Conservation (phyloP, 106 monocot genomes). For the Amphibolis antarctica region DNA sequence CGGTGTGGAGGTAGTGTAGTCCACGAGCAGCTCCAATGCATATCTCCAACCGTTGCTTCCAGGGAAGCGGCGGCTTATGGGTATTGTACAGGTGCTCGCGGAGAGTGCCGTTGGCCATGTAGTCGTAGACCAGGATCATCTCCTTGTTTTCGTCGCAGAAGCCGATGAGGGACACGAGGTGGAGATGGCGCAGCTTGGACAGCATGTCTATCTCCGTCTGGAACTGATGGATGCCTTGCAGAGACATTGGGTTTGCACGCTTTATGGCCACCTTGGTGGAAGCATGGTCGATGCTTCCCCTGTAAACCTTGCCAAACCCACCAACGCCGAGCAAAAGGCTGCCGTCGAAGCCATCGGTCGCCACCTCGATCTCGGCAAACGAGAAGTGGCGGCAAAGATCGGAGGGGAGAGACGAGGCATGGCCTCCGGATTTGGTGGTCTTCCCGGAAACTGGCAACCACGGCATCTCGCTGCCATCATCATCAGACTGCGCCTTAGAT, state of each 20-base stretch:
- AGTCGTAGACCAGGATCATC: conserved; percentile 24
- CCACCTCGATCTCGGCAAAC: conserved; percentile 53
- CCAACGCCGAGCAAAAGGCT: conserved; percentile 65
- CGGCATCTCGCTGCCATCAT: too few relatives aligned
- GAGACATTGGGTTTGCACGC: conserved; percentile 8
- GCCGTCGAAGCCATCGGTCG: conserved; percentile 62
- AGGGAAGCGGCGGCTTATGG: conserved; percentile 8
- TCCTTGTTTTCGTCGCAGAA: conserved; percentile 20
- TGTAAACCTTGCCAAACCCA: conserved; percentile 83
- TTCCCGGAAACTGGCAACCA: conserved; percentile 65
- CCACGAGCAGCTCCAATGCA: conserved; percentile 17
- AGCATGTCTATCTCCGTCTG: conserved; percentile 20
- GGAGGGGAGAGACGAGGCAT: conserved; percentile 48
- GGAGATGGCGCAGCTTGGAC: conserved; percentile 18
- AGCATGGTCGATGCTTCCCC: conserved; percentile 12
- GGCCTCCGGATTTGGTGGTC: conserved; percentile 62
- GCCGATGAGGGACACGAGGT: conserved; percentile 21
- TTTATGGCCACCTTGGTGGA: conserved; percentile 12
- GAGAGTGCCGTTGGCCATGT: conserved; percentile 17
- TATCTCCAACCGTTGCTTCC: conserved; percentile 22
- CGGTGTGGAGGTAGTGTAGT: conserved; percentile 21
- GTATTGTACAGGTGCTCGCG: conserved; percentile 17
- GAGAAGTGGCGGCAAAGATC: conserved; percentile 80
- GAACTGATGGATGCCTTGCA: conserved; percentile 11
- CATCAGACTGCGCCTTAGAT: too few relatives aligned